These are phyloP conservation scores for Rhodotorula sphaerocarpa DNA, from an alignment of 768 basidiomycete genomes.

Conservation along the genomic window DNA sequence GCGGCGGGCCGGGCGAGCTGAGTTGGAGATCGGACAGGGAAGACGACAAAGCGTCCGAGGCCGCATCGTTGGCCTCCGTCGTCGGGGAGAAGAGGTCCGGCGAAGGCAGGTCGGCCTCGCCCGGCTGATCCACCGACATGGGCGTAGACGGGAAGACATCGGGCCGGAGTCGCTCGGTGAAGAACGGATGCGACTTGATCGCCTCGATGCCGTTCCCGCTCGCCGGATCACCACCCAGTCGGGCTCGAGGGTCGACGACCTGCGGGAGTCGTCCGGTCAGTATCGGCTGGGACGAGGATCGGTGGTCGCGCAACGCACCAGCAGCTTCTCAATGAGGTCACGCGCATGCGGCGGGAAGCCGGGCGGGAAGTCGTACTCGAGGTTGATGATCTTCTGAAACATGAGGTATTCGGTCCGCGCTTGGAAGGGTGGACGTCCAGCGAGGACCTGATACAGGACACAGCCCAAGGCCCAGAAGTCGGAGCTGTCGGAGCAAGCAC, in stretches of 20 bases:
- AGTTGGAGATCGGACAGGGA: not conserved
- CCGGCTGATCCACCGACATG: not conserved
- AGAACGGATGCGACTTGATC: constrained; percentile 37
- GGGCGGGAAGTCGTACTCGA: constrained; percentile 78
- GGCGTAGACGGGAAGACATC: not conserved
- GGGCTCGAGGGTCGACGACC: constrained; percentile 33
- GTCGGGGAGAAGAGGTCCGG: too few relatives aligned
- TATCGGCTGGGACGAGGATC: not conserved
- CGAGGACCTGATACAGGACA: constrained; percentile 84
- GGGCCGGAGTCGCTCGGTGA: constrained; percentile 9
- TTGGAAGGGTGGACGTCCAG: constrained; percentile 83
- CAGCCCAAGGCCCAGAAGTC: constrained; percentile 96
- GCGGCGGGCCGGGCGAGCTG: not conserved
- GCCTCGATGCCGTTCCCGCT: constrained; percentile 32
- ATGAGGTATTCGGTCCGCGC: constrained; percentile 83
- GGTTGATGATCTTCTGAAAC: constrained; percentile 83
- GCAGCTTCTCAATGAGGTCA: constrained; percentile 66
- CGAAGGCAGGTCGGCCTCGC: not conserved
- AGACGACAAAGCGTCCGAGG: not conserved
- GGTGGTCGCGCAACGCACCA: constrained; percentile 41
- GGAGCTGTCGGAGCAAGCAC: constrained; percentile 56
- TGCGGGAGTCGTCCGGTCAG: not conserved
- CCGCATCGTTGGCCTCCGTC: too few relatives aligned
- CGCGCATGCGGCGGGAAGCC: constrained; percentile 68
- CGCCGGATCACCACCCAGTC: constrained; percentile 32